Conservation (phyloP, 306 rosid genomes). For the Medicago lupulina region DNA sequence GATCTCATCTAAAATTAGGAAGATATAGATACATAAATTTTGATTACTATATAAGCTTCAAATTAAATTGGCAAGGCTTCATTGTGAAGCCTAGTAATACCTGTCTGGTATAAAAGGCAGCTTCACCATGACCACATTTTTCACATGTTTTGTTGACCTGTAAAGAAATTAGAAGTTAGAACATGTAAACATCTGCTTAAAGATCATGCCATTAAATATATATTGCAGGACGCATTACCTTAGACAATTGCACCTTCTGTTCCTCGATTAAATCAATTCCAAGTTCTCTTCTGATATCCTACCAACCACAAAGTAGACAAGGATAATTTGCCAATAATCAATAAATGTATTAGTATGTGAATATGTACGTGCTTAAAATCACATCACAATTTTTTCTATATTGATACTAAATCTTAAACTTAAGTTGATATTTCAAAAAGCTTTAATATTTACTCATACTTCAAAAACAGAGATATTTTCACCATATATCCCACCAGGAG, state of each 20-base stretch:
- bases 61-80: slow-evolving; percentile 18
- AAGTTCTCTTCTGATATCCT: slow-evolving; percentile 59
- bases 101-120: slow-evolving; percentile 55
- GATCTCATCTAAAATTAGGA: slow-evolving; percentile 51
- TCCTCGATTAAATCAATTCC: slow-evolving; percentile 49
- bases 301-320: slow-evolving; percentile 31
- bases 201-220: slow-evolving; percentile 4
- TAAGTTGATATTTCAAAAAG: neutral
- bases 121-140: slow-evolving; percentile 82
- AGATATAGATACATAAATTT: neutral
- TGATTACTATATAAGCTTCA: slow-evolving; percentile 22
- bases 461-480: neutral
- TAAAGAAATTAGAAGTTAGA: slow-evolving; percentile 22
- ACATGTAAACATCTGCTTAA: neutral
- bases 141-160: slow-evolving; percentile 79
- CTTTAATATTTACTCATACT: slow-evolving; percentile 7
- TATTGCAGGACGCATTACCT: slow-evolving; percentile 43
- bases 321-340: slow-evolving; percentile 2
- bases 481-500: neutral
- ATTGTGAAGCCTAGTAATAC: slow-evolving; percentile 31
- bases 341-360: neutral
- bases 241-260: slow-evolving; percentile 44
- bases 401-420: slow-evolving; percentile 3
- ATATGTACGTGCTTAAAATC: slow-evolving; percentile 5
- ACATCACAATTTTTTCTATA: neutral